phyloP scores from a whole-genome alignment of 257 asterid species.

The Penstemon davidsonii region DNA sequence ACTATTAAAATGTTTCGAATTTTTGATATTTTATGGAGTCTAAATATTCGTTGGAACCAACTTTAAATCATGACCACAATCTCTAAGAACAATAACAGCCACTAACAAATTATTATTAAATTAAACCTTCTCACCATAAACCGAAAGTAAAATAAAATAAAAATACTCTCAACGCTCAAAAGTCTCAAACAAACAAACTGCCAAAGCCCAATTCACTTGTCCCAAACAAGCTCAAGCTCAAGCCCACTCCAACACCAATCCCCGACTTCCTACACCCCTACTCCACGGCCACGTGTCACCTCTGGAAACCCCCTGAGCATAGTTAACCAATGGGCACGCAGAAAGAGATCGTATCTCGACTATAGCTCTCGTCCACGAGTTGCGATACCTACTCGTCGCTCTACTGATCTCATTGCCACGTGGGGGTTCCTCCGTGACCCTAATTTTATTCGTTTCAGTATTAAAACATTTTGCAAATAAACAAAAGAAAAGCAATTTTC shows the following conservation, averaged over 20 bases:
- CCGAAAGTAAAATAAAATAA: too few species aligned
- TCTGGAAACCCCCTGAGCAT: conserved; percentile 13
- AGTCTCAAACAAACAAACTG: background rate
- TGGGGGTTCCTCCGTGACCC: conserved; percentile 46
- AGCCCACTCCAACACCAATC: conserved; percentile 20
- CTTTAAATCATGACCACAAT: too few species aligned
- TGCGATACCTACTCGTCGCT: conserved; percentile 53
- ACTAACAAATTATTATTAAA: too few species aligned
- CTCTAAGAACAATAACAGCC: too few species aligned
- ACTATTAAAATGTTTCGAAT: too few species aligned
- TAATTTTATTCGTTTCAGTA: conserved; percentile 22
- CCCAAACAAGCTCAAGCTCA: background rate
- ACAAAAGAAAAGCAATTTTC: background rate
- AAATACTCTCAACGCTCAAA: background rate
- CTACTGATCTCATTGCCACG: conserved; percentile 61
- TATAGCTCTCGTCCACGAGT: conserved; percentile 77
- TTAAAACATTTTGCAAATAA: conserved; percentile 29
- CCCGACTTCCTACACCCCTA: conserved; percentile 1
- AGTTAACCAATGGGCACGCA: conserved; percentile 52
- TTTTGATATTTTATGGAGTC: too few species aligned
- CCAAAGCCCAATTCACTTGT: background rate
- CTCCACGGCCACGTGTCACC: conserved; percentile 44
- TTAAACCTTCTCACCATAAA: too few species aligned
- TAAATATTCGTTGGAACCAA: too few species aligned
- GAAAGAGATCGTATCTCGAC: conserved; percentile 75